These are phyloP conservation scores for Phytophthora idaei DNA, from an alignment of 352 stramenopile genomes.

Conservation along the genomic window DNA sequence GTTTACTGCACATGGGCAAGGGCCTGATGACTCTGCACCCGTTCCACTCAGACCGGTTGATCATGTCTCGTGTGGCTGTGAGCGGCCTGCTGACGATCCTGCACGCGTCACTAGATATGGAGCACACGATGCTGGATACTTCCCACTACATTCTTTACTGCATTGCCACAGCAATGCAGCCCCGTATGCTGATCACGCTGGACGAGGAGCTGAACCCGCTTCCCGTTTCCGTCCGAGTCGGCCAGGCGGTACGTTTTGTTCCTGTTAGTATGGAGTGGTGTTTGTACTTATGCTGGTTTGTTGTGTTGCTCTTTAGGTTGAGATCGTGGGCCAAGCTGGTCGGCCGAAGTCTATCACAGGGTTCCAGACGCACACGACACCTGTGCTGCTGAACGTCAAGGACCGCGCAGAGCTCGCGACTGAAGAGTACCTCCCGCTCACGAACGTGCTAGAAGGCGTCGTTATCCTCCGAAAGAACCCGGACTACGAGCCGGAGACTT, in stretches of 20 bases:
- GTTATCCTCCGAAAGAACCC: slow-evolving; percentile 99
- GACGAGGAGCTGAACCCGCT: slow-evolving; percentile 97
- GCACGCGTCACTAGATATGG: slow-evolving; percentile 96
- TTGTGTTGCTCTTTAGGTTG: slow-evolving; percentile 67
- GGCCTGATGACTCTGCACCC: slow-evolving; percentile 98
- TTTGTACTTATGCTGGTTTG: slow-evolving; percentile 22
- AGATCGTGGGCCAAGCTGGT: slow-evolving; percentile 99
- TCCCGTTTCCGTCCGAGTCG: slow-evolving; percentile 98
- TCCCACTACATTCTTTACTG: slow-evolving; percentile 99
- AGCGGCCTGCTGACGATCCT: slow-evolving; percentile 96
- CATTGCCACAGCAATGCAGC: slow-evolving; percentile 97
- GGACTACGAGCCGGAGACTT: slow-evolving; percentile 86
- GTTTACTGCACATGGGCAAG: slow-evolving; percentile 99
- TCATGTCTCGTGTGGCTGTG: slow-evolving; percentile 92
- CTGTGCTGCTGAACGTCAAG: slow-evolving; percentile 97
- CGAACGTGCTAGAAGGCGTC: slow-evolving; percentile 97
- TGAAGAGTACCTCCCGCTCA: slow-evolving; percentile 96
- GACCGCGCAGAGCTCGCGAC: slow-evolving; percentile 98
- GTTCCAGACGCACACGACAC: slow-evolving; percentile 99
- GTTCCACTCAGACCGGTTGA: slow-evolving; percentile 96
- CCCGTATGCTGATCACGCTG: slow-evolving; percentile 98
- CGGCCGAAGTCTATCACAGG: slow-evolving; percentile 99
- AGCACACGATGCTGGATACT: slow-evolving; percentile 98
- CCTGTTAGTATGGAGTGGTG: slow-evolving; percentile 3
- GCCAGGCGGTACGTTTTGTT: slow-evolving; percentile 90